phyloP scores from a whole-genome alignment of 331 rosid species.

The Dryas integrifolia region DNA sequence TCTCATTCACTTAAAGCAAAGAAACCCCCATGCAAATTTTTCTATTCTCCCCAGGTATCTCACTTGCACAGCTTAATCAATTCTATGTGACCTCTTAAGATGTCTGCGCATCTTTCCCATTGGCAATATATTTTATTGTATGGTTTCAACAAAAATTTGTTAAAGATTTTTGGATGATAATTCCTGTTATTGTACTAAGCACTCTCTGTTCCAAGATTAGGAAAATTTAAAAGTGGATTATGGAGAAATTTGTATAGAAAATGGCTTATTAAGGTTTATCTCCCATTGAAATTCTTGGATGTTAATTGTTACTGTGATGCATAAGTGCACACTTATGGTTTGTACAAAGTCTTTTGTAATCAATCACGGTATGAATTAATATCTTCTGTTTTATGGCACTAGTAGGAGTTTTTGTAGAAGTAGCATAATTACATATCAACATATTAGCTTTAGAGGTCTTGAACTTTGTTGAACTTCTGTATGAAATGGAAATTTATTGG shows the following conservation, averaged over 20 bases:
- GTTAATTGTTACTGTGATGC: not conserved
- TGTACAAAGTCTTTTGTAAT: not conserved
- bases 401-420: not conserved
- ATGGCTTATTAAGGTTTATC: not conserved
- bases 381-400: not conserved
- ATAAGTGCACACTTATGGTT: not conserved
- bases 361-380: not conserved
- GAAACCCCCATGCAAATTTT: slow-evolving; percentile 67
- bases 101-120: not conserved
- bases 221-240: not conserved
- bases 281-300: not conserved
- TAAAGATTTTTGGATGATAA: not conserved
- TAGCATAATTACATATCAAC: not conserved
- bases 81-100: not conserved
- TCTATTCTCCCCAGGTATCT: slow-evolving; percentile 67
- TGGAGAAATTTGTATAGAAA: not conserved
- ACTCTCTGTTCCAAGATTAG: slow-evolving; percentile 13
- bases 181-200: not conserved
- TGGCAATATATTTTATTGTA: not conserved
- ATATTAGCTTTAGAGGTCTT: not conserved
- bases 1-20: slow-evolving; percentile 62
- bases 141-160: not conserved
- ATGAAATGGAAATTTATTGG: not conserved
- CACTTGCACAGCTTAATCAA: not conserved
- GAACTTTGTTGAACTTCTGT: not conserved